Percentiles rank a stretch among this genome's conserved stretches.
Evolutionary conservation across 805 yeast species (phyloP).

Genomic region (Wickerhamomyces rabaulensis): DNA sequence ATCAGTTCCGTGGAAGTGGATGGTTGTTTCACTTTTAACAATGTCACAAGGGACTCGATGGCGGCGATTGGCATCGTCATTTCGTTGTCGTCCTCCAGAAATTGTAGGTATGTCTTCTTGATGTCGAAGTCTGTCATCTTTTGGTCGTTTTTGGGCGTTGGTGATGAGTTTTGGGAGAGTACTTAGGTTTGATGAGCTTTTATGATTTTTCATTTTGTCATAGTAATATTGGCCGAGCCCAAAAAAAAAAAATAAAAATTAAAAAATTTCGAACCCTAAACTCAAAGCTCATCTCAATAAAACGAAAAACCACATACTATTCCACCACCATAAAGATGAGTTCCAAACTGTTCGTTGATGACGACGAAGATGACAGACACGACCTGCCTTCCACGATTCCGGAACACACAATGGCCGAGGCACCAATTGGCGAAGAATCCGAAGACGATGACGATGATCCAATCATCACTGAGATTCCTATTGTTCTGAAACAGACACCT

Average conservation of each 20-base stretch:
- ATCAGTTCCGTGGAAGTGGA: constrained; percentile 91
- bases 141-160: not conserved
- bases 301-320: not conserved
- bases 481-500: constrained; percentile 35
- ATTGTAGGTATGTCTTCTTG: constrained; percentile 70
- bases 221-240: too few relatives aligned
- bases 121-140: constrained; percentile 59
- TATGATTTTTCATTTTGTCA: too few relatives aligned
- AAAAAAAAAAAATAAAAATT: not conserved
- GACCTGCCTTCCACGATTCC: not conserved
- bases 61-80: constrained; percentile 99
- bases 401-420: not conserved
- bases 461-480: constrained; percentile 54
- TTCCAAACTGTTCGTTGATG: constrained; percentile 6
- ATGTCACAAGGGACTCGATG: constrained; percentile 85
- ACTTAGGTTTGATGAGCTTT: too few relatives aligned
- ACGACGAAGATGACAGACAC: constrained; percentile 4
- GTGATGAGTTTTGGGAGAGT: not conserved
- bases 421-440: constrained; percentile 10
- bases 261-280: not conserved
- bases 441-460: constrained; percentile 40
- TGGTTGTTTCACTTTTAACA: constrained; percentile 79
- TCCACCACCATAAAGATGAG: not conserved
- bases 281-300: not conserved
- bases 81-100: constrained; percentile 85